Percentiles rank a stretch among this genome's conserved stretches.
These are phyloP conservation scores for Thalassiosira profunda DNA, from an alignment of 108 stramenopile genomes.

Conservation along the genomic window DNA sequence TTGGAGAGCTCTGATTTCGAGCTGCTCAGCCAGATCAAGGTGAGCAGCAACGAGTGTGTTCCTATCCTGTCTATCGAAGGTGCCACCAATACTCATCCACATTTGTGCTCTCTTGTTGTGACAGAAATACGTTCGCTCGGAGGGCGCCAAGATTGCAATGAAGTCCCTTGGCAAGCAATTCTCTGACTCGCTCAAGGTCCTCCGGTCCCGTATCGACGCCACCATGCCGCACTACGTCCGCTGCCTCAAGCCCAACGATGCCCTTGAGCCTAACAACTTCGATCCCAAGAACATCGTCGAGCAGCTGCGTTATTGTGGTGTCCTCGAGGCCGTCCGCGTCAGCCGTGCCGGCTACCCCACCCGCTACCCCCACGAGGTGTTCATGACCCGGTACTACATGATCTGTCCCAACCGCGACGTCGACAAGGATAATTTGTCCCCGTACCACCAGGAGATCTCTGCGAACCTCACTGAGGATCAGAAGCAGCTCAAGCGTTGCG, in stretches of 20 bases:
- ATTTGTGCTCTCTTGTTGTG: background rate
- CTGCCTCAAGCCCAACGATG: constrained; percentile 94
- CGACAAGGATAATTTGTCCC: constrained; percentile 44
- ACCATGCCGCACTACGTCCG: constrained; percentile 99
- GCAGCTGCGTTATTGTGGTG: constrained; percentile 91
- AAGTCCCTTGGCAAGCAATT: constrained; percentile 90
- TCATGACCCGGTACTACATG: constrained; percentile 45
- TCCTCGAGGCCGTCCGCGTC: constrained; percentile 93
- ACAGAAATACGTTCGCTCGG: constrained; percentile 53
- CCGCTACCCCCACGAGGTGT: constrained; percentile 78
- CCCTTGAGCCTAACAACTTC: constrained; percentile 78
- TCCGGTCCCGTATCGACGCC: constrained; percentile 90
- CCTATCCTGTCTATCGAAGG: background rate
- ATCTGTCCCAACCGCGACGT: constrained; percentile 35
- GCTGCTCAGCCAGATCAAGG: constrained; percentile 47
- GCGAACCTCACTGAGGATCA: constrained; percentile 46
- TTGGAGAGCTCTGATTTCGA: constrained; percentile 62
- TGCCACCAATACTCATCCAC: background rate
- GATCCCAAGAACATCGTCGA: constrained; percentile 86
- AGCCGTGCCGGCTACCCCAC: constrained; percentile 92
- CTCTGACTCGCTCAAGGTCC: constrained; percentile 86
- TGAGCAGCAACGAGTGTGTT: background rate
- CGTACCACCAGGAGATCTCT: constrained; percentile 42
- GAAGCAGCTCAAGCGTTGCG: constrained; percentile 46
- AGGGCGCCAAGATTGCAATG: constrained; percentile 45